phyloP scores from a whole-genome alignment of 129 eudicot species.

The Solidago caesia region DNA sequence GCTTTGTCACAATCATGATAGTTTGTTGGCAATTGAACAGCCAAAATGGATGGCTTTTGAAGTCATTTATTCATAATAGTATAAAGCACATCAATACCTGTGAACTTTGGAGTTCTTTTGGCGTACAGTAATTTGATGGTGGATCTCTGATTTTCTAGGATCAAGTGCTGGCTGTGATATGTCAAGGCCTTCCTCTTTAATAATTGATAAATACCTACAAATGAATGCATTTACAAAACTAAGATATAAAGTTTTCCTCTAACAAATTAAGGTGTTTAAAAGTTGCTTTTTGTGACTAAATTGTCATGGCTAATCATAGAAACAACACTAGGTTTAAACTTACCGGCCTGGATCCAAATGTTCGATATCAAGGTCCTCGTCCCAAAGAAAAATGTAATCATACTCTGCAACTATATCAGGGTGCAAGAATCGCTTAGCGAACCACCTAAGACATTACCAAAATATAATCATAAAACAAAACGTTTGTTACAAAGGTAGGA shows the following conservation, averaged over 20 bases:
- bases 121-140: conserved; percentile 73
- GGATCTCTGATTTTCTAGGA: conserved; percentile 60
- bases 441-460: conserved; percentile 58
- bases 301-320: neutral
- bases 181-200: conserved; percentile 72
- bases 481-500: neutral
- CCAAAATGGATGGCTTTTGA: neutral
- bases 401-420: conserved; percentile 77
- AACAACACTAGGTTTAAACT: conserved; percentile 14
- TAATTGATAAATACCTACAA: conserved; percentile 63
- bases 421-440: conserved; percentile 82
- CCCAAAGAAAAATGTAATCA: conserved; percentile 82
- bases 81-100: conserved; percentile 40
- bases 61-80: neutral
- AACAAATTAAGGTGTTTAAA: neutral
- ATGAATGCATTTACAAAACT: neutral
- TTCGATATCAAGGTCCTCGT: conserved; percentile 77
- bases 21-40: neutral
- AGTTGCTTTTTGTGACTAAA: neutral
- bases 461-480: neutral
- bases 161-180: conserved; percentile 90
- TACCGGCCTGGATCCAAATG: conserved; percentile 71
- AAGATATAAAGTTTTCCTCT: neutral
- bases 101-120: conserved; percentile 55
- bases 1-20: neutral